A percentile compares a stretch with the other conserved stretches of the same genome.
Conservation (phyloP, 148 eudicot genomes). For the Vaccinium corymbosum region DNA sequence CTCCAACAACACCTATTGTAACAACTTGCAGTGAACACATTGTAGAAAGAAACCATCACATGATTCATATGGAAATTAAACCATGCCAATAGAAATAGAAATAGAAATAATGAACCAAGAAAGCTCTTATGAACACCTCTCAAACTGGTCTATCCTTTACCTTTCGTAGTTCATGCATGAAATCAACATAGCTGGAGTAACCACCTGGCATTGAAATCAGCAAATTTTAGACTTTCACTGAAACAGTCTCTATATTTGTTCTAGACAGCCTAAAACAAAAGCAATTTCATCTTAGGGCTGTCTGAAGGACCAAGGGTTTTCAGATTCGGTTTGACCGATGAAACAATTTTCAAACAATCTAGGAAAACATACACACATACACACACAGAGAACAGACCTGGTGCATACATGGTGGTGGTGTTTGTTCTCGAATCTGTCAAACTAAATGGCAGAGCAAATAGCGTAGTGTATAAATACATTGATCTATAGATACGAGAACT, state of each 20-base stretch:
- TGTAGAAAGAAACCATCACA: not conserved
- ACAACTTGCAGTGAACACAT: conserved; percentile 53
- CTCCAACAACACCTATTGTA: conserved; percentile 92
- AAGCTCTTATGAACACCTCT: not conserved
- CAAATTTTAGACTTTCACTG: not conserved
- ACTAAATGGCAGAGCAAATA: too few relatives aligned
- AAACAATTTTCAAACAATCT: too few relatives aligned
- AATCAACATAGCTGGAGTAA: conserved; percentile 53
- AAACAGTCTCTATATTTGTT: not conserved
- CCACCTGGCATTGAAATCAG: conserved; percentile 34
- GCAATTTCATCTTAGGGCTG: too few relatives aligned
- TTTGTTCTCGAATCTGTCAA: too few relatives aligned
- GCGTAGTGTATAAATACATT: too few relatives aligned
- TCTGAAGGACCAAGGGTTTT: too few relatives aligned
- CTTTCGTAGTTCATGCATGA: conserved; percentile 61
- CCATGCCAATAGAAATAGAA: not conserved
- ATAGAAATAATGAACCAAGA: not conserved
- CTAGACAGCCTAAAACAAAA: not conserved
- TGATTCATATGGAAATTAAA: not conserved
- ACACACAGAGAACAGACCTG: too few relatives aligned
- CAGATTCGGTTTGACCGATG: too few relatives aligned
- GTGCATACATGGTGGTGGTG: too few relatives aligned
- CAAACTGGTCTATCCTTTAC: conserved; percentile 16
- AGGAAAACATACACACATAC: too few relatives aligned
- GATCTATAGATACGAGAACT: too few relatives aligned